phyloP scores from a whole-genome alignment of 2,329 filamentous ascomycete species.

The Pyricularia sp. region DNA sequence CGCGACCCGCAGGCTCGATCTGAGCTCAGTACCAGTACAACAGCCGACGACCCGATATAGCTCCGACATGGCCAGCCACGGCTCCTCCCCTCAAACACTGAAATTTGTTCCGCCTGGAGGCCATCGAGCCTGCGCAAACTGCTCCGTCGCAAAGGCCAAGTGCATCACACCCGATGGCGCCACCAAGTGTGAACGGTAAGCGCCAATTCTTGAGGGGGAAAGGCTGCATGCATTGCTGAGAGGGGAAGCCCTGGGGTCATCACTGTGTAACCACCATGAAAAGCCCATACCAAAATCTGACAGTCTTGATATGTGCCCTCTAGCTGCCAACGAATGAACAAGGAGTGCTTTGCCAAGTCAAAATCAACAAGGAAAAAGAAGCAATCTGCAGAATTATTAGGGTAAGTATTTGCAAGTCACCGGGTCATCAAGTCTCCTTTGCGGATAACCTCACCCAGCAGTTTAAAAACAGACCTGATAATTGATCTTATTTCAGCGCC shows the following conservation, averaged over 20 bases:
- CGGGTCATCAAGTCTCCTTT: neutral
- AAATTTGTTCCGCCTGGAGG: constrained; percentile 14
- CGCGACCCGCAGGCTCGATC: neutral
- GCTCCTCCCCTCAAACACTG: constrained; percentile 4
- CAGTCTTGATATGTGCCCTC: neutral
- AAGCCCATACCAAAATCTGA: neutral
- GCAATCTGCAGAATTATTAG: neutral
- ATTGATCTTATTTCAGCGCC: neutral
- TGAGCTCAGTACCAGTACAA: neutral
- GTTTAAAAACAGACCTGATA: neutral
- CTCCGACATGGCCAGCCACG: neutral
- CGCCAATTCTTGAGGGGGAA: neutral
- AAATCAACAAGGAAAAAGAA: constrained; percentile 1
- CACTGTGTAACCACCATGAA: neutral
- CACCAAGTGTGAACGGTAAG: constrained; percentile 5
- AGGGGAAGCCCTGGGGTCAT: neutral
- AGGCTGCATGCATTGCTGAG: neutral
- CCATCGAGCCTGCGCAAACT: constrained; percentile 13
- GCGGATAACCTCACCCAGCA: neutral
- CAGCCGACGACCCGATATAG: neutral
- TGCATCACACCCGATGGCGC: constrained; percentile 12
- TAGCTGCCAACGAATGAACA: constrained; percentile 3
- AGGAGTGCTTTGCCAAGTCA: constrained; percentile 2
- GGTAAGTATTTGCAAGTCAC: neutral
- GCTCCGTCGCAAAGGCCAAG: constrained; percentile 12